phyloP scores from a whole-genome alignment of 495 filamentous ascomycete genomes.

The Tuber magnatum region DNA sequence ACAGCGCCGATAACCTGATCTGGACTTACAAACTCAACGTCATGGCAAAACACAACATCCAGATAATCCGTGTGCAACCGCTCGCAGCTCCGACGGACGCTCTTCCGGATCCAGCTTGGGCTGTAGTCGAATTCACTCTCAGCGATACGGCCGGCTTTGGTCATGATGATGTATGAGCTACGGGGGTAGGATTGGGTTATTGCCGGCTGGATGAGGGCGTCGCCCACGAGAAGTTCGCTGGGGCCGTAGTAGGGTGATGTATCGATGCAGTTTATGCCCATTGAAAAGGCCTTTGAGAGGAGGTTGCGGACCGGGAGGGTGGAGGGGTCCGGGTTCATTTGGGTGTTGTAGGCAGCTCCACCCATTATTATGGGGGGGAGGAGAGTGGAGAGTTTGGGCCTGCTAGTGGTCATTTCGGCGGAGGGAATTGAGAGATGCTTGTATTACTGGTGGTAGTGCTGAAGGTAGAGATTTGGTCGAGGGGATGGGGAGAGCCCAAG shows the following conservation, averaged over 20 bases:
- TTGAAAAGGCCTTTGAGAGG: conserved; percentile 63
- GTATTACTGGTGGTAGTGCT: neutral
- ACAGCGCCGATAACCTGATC: conserved; percentile 57
- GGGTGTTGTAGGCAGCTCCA: conserved; percentile 90
- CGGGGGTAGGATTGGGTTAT: conserved; percentile 44
- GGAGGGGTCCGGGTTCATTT: conserved; percentile 77
- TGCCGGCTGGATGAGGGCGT: conserved; percentile 59
- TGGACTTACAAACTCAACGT: conserved; percentile 61
- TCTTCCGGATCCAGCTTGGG: conserved; percentile 52
- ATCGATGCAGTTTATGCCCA: conserved; percentile 78
- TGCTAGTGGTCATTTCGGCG: conserved; percentile 13
- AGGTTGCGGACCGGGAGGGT: conserved; percentile 70
- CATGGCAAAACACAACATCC: conserved; percentile 69
- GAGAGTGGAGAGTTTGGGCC: conserved; percentile 38
- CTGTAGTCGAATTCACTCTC: conserved; percentile 62
- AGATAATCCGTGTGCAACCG: conserved; percentile 57
- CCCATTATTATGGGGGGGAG: conserved; percentile 86
- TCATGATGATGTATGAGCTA: conserved; percentile 54
- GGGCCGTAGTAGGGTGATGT: conserved; percentile 96
- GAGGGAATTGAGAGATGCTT: neutral
- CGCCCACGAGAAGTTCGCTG: conserved; percentile 78
- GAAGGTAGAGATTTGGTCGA: neutral
- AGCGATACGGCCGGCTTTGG: conserved; percentile 59
- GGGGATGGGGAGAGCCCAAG: neutral
- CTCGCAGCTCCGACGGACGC: conserved; percentile 53